Base-by-base conservation (phyloP, 2,329 filamentous ascomycete species). In the Basipetospora chlamydospora region DNA sequence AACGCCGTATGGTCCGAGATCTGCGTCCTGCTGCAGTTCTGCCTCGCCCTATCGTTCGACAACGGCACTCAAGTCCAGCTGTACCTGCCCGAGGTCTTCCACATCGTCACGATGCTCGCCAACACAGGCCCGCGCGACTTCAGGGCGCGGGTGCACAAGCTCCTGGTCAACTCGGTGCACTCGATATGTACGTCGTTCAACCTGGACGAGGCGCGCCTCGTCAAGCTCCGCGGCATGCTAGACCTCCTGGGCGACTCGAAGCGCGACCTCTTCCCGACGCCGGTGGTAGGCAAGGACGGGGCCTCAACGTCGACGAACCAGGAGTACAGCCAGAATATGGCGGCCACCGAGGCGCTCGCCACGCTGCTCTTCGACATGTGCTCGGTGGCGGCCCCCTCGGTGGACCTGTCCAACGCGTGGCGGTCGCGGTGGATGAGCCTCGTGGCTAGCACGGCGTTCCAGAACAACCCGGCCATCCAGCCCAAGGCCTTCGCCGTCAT, bases 341-440 rank as follows among this genome's bases (percentile, higher is more conserved):
- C 59, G 3, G 65, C 69, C 9, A 77, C 71, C 9, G 77, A 81
- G 48, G 69, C 65, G 34, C 59, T 81, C 6, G 74, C 75, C 1
- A 63, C 64, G 16, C 53, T 78, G 2, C 54, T 81, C 13, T 74
- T 77, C 35, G 76, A 81, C 40, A 64, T 77, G 11, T 80, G 72
- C 42, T 61, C 66, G 2, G 59, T 77, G 12, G 75, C 76, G 3
- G 76, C 77, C 10, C 71, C 75, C 9, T 74, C 74, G 1, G 56
- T 73, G 7, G 74, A 80, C 44, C 61, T 77, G 47, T 69, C 74
- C 16, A 81, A 81, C 46, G 67, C 71, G 12, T 81, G 77, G 77
- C 68, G 77, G 18, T 76, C 77, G 15, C 67, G 77, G 15, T 81
- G 77, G 77, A 80, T 81, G 77, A 79, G 75, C 46, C 58, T 81